Conservation (phyloP, 495 filamentous ascomycete species). For the Penicillium steckii region DNA sequence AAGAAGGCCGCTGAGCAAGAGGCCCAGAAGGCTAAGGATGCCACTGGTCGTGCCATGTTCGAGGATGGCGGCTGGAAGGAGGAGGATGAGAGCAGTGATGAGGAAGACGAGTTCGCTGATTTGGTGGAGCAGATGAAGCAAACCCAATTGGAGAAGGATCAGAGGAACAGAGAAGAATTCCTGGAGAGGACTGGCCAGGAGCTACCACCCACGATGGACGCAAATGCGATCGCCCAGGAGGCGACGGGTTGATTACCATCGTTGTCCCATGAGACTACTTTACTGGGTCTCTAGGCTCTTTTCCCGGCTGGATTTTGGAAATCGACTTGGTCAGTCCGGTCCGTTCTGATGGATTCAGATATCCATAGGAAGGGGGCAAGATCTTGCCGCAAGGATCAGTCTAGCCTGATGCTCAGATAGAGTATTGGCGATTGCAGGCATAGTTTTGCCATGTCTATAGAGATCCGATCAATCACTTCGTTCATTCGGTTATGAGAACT, state of each 20-base stretch:
- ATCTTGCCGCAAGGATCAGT: conserved; percentile 17
- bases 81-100: conserved; percentile 61
- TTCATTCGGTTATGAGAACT: conserved; percentile 2
- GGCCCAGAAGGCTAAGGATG: conserved; percentile 86
- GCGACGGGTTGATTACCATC: conserved; percentile 31
- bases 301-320: conserved; percentile 22
- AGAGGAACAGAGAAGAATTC: conserved; percentile 47
- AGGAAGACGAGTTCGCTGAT: conserved; percentile 52
- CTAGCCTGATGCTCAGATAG: conserved; percentile 5
- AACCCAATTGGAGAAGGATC: conserved; percentile 58
- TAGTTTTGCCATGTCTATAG: conserved; percentile 16
- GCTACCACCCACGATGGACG: conserved; percentile 22
- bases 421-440: conserved; percentile 7
- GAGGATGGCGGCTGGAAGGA: conserved; percentile 91
- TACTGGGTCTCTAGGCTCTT: conserved; percentile 33
- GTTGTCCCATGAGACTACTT: conserved; percentile 21
- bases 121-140: conserved; percentile 70
- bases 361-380: conserved; percentile 25
- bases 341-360: conserved; percentile 26
- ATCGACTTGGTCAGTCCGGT: conserved; percentile 21
- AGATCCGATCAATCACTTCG: conserved; percentile 8
- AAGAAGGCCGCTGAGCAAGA: conserved; percentile 95
- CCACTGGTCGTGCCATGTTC: conserved; percentile 90
- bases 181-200: conserved; percentile 31
- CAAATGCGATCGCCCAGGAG: conserved; percentile 23